A percentile compares a stretch with the other conserved stretches of the same genome.
Evolutionary conservation across 169 alveolate species (phyloP).

Genomic region (Amoebophrya sp.): DNA sequence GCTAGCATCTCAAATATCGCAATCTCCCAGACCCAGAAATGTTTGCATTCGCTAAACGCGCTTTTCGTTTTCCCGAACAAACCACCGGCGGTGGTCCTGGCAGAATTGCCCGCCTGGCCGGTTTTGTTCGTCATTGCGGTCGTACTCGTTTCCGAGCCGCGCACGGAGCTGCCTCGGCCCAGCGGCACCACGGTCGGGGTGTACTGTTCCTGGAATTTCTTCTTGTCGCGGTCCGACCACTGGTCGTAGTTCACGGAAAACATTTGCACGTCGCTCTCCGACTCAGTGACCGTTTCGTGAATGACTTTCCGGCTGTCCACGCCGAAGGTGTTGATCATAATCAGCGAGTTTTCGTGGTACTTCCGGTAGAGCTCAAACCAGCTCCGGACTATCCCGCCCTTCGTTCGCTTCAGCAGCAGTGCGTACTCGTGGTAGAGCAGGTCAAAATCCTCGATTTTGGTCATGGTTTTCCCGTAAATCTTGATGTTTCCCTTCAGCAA

Average conservation of each 20-base stretch:
- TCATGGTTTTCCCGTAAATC: background rate
- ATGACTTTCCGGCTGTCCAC: background rate
- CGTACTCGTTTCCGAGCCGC: too few relatives aligned
- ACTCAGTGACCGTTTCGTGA: conserved; percentile 9
- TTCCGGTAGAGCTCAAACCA: background rate
- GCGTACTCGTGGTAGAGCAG: background rate
- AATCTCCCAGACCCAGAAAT: too few relatives aligned
- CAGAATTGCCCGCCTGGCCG: too few relatives aligned
- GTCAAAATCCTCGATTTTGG: background rate
- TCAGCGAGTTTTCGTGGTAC: background rate
- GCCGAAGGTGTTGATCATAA: conserved; percentile 19
- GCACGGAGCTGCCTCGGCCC: too few relatives aligned
- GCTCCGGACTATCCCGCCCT: background rate
- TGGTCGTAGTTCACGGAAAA: background rate
- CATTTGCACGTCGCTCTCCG: conserved; percentile 5
- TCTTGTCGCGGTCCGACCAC: background rate
- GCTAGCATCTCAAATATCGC: too few relatives aligned
- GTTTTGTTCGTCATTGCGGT: too few relatives aligned
- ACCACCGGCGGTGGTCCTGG: too few relatives aligned
- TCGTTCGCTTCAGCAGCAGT: background rate
- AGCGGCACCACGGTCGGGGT: too few relatives aligned
- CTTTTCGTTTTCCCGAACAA: too few relatives aligned
- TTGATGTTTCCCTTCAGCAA: background rate
- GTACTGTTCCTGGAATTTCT: background rate
- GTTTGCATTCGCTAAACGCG: too few relatives aligned